Conservation (phyloP, 2,329 filamentous ascomycete genomes). For the Cladophialophora yegresii region DNA sequence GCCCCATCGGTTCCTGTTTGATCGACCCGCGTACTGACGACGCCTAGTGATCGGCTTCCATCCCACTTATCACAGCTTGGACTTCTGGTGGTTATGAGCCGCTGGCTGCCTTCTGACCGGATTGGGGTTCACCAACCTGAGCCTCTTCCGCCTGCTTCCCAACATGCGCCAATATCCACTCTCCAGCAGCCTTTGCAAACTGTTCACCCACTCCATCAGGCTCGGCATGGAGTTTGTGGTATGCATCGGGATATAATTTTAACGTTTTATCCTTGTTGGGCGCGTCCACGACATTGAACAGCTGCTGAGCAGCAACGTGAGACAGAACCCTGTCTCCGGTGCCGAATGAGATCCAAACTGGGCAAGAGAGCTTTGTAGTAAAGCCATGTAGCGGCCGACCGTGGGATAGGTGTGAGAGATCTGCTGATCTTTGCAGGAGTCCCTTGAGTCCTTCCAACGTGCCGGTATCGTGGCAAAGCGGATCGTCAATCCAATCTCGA, state of each 20-base stretch:
- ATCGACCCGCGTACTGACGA: not conserved
- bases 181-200: slow-evolving; percentile 60
- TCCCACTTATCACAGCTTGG: slow-evolving; percentile 14
- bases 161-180: slow-evolving; percentile 60
- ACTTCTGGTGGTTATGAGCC: slow-evolving; percentile 17
- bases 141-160: slow-evolving; percentile 13
- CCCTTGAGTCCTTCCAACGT: slow-evolving; percentile 79
- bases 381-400: slow-evolving; percentile 23
- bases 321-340: slow-evolving; percentile 70
- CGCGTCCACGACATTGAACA: slow-evolving; percentile 60
- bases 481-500: slow-evolving; percentile 64
- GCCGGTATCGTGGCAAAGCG: slow-evolving; percentile 76
- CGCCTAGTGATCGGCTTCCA: not conserved
- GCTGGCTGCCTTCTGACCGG: not conserved
- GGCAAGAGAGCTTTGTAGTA: slow-evolving; percentile 49
- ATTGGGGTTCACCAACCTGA: slow-evolving; percentile 14
- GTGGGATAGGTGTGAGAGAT: slow-evolving; percentile 58
- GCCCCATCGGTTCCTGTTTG: not conserved
- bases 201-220: slow-evolving; percentile 39
- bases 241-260: slow-evolving; percentile 73
- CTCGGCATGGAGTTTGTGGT: slow-evolving; percentile 62
- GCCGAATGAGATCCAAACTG: slow-evolving; percentile 74
- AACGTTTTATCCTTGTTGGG: slow-evolving; percentile 56
- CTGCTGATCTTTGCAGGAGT: slow-evolving; percentile 71
- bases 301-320: slow-evolving; percentile 64